Base-by-base conservation (phyloP, 495 filamentous ascomycete species). In the Xylaria scruposa region DNA sequence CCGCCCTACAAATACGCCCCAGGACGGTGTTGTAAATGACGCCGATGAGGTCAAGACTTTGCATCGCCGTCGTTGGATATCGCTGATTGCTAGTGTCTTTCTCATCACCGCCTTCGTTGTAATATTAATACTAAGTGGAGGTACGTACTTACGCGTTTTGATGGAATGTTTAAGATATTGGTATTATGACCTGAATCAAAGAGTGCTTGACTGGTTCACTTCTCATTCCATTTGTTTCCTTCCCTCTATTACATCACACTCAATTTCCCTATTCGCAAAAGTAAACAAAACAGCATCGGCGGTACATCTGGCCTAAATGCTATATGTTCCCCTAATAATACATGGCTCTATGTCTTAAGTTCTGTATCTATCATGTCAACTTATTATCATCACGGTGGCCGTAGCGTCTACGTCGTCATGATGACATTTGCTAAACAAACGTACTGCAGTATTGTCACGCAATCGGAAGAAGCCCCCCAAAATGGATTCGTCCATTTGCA, bases 51-150 rank as follows among this genome's bases (percentile, higher is more conserved):
- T 70, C 71, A 76, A 72, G 67, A 70, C 69, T 33, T 74, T 64
- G 73, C 77, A 68, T 56, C 75, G 74, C 44, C 77, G 77, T 51
- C 77, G 77, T 19, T 79, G 77, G 77, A 72, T 79, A 69, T 79
- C 77, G 7, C 71, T 79, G n/a, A 21, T 79, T 61, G 77, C 65
- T 54, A 79, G 77, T 68, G 54, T 44, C 26, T 61, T 78, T 21
- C 61, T 79, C 62, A 75, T 79, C 59, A 4, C 76, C 60, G 72
- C 62, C 54, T 79, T 79, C 54, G 56, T 79, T 38, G 71, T 75
- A 33, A 76, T 77, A 56, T 70, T 79, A 36, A 73, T 78, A 65
- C 54, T 79, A 31, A 73, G 72, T 53, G 77, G 77, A 74, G 66
- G 77, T 79, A 78, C 68, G 77, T 76, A 13, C 47, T 38, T 17